Base-by-base conservation (phyloP, 768 basidiomycete genomes). In the Thelephora ganbajun region DNA sequence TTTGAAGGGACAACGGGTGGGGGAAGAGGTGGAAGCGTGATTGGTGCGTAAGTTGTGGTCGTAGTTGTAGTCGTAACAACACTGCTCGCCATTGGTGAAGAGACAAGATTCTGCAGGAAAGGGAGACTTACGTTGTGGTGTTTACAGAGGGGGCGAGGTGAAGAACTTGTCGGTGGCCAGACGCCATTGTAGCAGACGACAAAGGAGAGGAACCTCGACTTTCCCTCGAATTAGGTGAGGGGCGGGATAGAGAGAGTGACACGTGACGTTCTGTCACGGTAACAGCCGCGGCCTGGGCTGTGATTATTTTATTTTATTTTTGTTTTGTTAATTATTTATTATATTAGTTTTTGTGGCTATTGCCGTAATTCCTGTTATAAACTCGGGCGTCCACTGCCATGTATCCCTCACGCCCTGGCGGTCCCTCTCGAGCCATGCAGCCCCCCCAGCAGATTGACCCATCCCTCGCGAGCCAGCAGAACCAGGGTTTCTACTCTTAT, bases 21-120 rank as follows among this genome's bases (percentile, higher is more conserved):
- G 7, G 87, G 85, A 2, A 90, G 64, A 6, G 80, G 65, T 1
- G 88, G 88, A 2, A 91, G 61, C 35, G 77, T 81, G 52, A 91
- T 88, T n/a, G 88, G 88, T 48, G 88, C 82, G 66, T 91, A 89
- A 11, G 82, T 79, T 2, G 89, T 91, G 1, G 88, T 91, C 1
- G 89, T 91, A 0, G 85, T 88, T 1, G 89, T 91, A n/a, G 84
- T 90, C 44, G 88, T 91, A 56, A 87, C 82, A 56, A 91, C 85
- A 47, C 88, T 91, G 59, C 34, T 54, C 35, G 33, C 22, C 35
- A 47, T 36, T 53, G 45, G 52, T 30, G 6, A 12, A 3, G 35
- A 20, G 13, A 11, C 13, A 33, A 30, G 26, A 33, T 35, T 35
- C 11, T 22, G 13, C 12, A 49, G 23, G 46, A 47, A 44, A 3